Conservation (phyloP, 169 alveolate species). For the Amoebophrya sp. region DNA sequence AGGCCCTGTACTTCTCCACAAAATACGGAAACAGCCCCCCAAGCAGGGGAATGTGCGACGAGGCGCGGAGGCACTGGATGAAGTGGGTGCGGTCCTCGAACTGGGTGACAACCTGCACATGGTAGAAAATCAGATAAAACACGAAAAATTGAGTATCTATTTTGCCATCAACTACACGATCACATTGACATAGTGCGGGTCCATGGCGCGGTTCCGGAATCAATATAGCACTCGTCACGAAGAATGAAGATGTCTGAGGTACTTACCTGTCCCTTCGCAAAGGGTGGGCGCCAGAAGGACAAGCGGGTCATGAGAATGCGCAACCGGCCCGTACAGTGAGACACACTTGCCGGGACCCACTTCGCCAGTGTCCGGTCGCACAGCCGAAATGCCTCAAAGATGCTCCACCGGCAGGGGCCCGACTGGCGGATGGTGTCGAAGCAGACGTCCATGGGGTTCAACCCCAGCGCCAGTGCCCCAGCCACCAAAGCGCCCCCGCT, state of each 20-base stretch:
- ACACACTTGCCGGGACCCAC: neutral
- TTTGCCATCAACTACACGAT: neutral
- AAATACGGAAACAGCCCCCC: neutral
- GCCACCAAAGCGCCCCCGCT: slow-evolving; percentile 16
- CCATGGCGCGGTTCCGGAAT: too few relatives aligned
- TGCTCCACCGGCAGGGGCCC: neutral
- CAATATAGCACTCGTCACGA: too few relatives aligned
- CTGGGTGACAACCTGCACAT: neutral
- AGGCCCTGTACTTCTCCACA: neutral
- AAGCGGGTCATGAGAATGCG: neutral
- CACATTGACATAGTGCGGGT: neutral
- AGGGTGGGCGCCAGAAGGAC: neutral
- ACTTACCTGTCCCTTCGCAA: slow-evolving; percentile 17
- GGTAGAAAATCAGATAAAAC: too few relatives aligned
- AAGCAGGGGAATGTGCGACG: neutral
- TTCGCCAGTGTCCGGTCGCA: neutral
- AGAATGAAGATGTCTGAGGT: too few relatives aligned
- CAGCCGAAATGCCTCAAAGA: neutral
- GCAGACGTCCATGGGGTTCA: neutral
- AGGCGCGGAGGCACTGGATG: neutral
- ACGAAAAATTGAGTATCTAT: neutral
- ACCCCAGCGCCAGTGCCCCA: neutral
- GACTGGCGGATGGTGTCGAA: neutral
- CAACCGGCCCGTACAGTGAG: neutral
- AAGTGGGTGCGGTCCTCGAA: neutral